Percentiles rank a stretch among this genome's conserved stretches.
Conservation (phyloP, 1,139 yeast genomes). For the Suhomyces ambrosiae region DNA sequence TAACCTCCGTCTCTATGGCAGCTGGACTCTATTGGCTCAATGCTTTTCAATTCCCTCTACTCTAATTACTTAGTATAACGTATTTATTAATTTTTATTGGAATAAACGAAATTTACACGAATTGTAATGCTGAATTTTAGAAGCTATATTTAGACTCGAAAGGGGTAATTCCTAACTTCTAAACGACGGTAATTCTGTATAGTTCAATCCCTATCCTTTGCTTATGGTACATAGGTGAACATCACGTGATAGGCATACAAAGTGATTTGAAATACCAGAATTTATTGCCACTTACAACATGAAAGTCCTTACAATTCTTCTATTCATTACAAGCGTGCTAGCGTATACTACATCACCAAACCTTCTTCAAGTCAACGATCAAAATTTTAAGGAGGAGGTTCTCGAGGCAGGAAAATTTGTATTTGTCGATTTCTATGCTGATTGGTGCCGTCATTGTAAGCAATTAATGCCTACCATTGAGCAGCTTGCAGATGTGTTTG, state of each 20-base stretch:
- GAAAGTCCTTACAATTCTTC: conserved; percentile 5
- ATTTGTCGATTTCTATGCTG: conserved; percentile 74
- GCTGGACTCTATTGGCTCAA: too few relatives aligned
- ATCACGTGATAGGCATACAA: too few relatives aligned
- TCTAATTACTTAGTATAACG: conserved; percentile 2
- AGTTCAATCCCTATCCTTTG: background rate
- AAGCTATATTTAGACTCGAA: too few relatives aligned
- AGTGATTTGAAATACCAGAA: too few relatives aligned
- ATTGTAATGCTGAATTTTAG: too few relatives aligned
- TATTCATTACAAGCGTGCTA: conserved; percentile 3
- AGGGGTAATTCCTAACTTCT: too few relatives aligned
- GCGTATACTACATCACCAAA: conserved; percentile 18
- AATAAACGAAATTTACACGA: too few relatives aligned
- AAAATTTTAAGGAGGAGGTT: conserved; percentile 57
- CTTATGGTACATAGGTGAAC: too few relatives aligned
- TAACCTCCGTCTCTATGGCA: too few relatives aligned
- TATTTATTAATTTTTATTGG: too few relatives aligned
- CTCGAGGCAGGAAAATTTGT: conserved; percentile 60
- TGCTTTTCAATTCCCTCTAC: background rate
- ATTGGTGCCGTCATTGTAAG: conserved; percentile 83
- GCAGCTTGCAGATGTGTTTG: conserved; percentile 54
- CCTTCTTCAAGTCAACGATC: conserved; percentile 37
- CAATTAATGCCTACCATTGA: conserved; percentile 66
- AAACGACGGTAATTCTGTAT: too few relatives aligned
- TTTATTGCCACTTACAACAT: background rate